These are phyloP conservation scores for Aspergillus eucalypticola DNA, from an alignment of 2,329 filamentous ascomycete species.

Conservation along the genomic window DNA sequence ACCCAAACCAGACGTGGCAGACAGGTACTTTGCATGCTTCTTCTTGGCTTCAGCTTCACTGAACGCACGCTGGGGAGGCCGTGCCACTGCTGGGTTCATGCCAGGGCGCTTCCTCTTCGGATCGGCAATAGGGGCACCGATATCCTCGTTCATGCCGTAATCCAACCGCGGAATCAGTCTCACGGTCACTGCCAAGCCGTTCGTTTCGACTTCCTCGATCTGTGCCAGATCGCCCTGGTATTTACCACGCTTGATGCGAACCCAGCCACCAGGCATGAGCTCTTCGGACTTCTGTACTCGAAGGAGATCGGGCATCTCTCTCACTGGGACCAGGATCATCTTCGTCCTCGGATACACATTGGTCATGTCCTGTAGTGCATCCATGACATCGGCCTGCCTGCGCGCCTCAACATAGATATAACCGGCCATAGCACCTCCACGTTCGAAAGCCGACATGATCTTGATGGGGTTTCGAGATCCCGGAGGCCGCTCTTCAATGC, in stretches of 20 bases:
- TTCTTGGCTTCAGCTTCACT: slow-evolving; percentile 92
- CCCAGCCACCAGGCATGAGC: slow-evolving; percentile 85
- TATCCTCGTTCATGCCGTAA: slow-evolving; percentile 85
- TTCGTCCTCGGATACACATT: slow-evolving; percentile 88
- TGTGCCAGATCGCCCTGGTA: slow-evolving; percentile 90
- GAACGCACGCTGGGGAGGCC: slow-evolving; percentile 86
- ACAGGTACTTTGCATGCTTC: slow-evolving; percentile 68
- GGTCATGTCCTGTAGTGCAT: slow-evolving; percentile 78
- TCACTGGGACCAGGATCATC: slow-evolving; percentile 86
- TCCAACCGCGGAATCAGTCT: slow-evolving; percentile 87
- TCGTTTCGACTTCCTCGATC: slow-evolving; percentile 88
- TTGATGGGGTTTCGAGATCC: slow-evolving; percentile 77
- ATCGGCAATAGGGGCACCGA: slow-evolving; percentile 55
- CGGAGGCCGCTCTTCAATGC: slow-evolving; percentile 72
- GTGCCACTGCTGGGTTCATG: slow-evolving; percentile 57
- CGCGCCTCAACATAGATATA: slow-evolving; percentile 94
- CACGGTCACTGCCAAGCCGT: slow-evolving; percentile 84
- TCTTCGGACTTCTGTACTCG: slow-evolving; percentile 83
- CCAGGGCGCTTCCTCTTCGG: slow-evolving; percentile 76
- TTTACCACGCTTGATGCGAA: slow-evolving; percentile 78
- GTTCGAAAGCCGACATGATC: slow-evolving; percentile 90
- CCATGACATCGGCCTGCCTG: slow-evolving; percentile 80
- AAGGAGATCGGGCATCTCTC: slow-evolving; percentile 96
- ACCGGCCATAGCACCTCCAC: slow-evolving; percentile 84
- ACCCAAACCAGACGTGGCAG: slow-evolving; percentile 53